Conservation (phyloP, 73 alveolate species). For the Breviolum minutum region DNA sequence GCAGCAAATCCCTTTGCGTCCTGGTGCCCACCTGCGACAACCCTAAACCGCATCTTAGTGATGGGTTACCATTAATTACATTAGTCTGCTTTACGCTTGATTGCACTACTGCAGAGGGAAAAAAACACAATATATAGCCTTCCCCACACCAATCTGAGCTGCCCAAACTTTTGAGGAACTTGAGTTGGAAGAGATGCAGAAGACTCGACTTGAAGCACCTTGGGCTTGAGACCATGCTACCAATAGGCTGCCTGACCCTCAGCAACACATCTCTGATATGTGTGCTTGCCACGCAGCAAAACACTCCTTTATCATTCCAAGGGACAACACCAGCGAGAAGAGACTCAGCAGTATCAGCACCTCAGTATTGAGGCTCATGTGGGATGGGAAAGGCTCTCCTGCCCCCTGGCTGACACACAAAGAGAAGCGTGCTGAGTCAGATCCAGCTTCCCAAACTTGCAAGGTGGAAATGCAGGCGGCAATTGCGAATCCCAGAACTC, state of each 20-base stretch:
- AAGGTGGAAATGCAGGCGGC: too few relatives aligned
- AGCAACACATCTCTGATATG: not conserved
- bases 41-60: not conserved
- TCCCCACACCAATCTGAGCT: not conserved
- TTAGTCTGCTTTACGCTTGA: not conserved
- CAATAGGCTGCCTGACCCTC: not conserved
- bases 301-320: not conserved
- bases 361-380: not conserved
- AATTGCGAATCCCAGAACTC: too few relatives aligned
- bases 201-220: constrained; percentile 30
- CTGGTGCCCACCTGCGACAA: not conserved
- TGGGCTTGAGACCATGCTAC: not conserved
- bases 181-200: not conserved
- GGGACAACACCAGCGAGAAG: constrained; percentile 33
- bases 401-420: not conserved
- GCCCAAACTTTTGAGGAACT: not conserved
- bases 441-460: too few relatives aligned
- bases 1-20: too few relatives aligned
- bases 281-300: not conserved
- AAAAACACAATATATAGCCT: too few relatives aligned
- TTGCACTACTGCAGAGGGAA: not conserved
- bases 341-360: not conserved
- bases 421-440: not conserved
- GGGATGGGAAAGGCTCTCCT: not conserved
- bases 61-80: not conserved